Base-by-base conservation (phyloP, 108 stramenopile genomes). In the Fragilaria crotonensis region DNA sequence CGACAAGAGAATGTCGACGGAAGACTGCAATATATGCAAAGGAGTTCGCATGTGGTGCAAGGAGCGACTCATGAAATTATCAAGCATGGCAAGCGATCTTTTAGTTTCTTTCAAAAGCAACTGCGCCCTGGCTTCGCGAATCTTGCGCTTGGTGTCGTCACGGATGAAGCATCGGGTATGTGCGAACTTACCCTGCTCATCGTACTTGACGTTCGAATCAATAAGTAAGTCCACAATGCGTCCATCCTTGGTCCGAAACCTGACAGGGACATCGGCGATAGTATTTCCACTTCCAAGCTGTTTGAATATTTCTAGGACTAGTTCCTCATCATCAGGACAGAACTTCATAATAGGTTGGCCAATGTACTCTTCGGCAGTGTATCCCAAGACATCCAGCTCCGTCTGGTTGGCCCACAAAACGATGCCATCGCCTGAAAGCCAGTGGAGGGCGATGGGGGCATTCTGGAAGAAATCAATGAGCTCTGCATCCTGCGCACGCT, bases 371-470 rank as follows among this genome's bases (percentile, higher is more conserved):
- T 78, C 74, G 18, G 51, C 60, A 9, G 67, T 48, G 64, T 66
- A 77, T 9, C 80, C 80, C 45, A 81, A 53, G 29, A 79, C 27
- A 48, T 70, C 72, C 25, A 81, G 57, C 59, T 78, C 78, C 0
- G 67, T 70, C 47, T 69, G 50, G 33, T 77, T 77, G 4, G 72
- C 76, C 76, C 76, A 77, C 11, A 77, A 32, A 2, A 81, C 54
- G 18, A 63, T 45, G 0, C 80, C 80, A 0, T 30, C 23, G 50
- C 33, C 21, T 32, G 59, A 52, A 9, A 81, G 61, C 47, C 80
- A 81, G 47, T 81, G 80, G 22, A 81, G 57, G 23, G 72, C 80
- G 27, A 81, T 72, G 46, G 80, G 80, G 17, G 80, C 80, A n/a
- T n/a, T n/a, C n/a, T n/a, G n/a, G 65, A 75, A 75, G 51, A 69